Conservation (phyloP, 805 yeast species). For the Candida maesae region DNA sequence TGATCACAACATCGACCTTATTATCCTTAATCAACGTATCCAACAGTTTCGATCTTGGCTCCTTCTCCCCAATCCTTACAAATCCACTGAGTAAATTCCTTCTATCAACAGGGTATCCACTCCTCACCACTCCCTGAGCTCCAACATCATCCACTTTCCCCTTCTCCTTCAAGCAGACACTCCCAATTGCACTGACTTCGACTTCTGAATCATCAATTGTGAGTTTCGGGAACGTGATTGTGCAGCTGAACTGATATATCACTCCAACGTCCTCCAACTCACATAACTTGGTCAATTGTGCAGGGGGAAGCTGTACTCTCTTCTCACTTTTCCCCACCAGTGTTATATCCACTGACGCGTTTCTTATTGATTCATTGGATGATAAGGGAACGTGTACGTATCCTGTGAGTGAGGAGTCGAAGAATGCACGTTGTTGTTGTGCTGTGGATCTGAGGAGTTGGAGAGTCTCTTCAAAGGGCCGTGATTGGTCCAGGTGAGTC, state of each 20-base stretch:
- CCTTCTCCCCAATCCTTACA: constrained; percentile 8
- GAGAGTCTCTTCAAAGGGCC: neutral
- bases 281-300: neutral
- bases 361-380: neutral
- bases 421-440: constrained; percentile 8
- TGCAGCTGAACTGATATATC: constrained; percentile 14
- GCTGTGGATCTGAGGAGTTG: neutral
- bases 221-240: constrained; percentile 23
- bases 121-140: neutral
- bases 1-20: constrained; percentile 8
- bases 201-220: constrained; percentile 19
- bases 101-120: constrained; percentile 19
- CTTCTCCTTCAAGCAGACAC: neutral
- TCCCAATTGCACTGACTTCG: neutral
- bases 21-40: constrained; percentile 19
- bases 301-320: neutral
- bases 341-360: neutral
- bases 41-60: constrained; percentile 7
- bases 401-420: constrained; percentile 9
- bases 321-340: neutral
- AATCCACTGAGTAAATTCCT: constrained; percentile 22
- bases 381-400: constrained; percentile 1
- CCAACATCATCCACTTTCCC: too few species aligned
- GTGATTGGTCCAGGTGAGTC: neutral
- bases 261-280: neutral